phyloP scores from a whole-genome alignment of 2,329 filamentous ascomycete species.

The Aspergillus luchuensis region DNA sequence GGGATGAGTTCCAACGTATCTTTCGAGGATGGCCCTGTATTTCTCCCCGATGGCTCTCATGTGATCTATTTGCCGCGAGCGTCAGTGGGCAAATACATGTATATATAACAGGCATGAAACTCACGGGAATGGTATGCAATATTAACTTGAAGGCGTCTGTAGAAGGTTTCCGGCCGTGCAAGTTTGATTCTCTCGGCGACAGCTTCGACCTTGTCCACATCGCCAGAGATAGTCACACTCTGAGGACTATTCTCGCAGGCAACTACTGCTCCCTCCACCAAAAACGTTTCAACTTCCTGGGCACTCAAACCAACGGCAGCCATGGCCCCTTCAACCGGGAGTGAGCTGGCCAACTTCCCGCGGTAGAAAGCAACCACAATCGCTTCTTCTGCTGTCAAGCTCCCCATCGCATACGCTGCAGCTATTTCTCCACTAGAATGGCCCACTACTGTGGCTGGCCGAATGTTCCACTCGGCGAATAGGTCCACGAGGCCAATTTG shows the following conservation, averaged over 20 bases:
- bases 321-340: conserved; percentile 25
- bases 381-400: conserved; percentile 18
- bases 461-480: conserved; percentile 16
- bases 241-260: conserved; percentile 22
- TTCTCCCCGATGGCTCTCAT: conserved; percentile 18
- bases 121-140: conserved; percentile 24
- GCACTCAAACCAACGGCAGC: conserved; percentile 17
- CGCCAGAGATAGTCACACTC: conserved; percentile 23
- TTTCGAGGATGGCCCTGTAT: conserved; percentile 4
- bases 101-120: too few species aligned
- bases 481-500: conserved; percentile 20
- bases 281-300: conserved; percentile 5
- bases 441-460: conserved; percentile 18
- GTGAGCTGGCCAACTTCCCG: conserved; percentile 22
- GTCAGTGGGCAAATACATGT: too few species aligned
- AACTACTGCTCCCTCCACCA: conserved; percentile 11
- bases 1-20: too few species aligned
- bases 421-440: conserved; percentile 28
- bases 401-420: conserved; percentile 22
- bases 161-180: conserved; percentile 7
- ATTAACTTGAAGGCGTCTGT: conserved; percentile 18
- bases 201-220: too few species aligned
- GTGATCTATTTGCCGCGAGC: too few species aligned
- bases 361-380: conserved; percentile 21
- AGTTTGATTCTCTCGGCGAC: too few species aligned